phyloP scores from a whole-genome alignment of 495 filamentous ascomycete species.

The Podospora tetraspora region DNA sequence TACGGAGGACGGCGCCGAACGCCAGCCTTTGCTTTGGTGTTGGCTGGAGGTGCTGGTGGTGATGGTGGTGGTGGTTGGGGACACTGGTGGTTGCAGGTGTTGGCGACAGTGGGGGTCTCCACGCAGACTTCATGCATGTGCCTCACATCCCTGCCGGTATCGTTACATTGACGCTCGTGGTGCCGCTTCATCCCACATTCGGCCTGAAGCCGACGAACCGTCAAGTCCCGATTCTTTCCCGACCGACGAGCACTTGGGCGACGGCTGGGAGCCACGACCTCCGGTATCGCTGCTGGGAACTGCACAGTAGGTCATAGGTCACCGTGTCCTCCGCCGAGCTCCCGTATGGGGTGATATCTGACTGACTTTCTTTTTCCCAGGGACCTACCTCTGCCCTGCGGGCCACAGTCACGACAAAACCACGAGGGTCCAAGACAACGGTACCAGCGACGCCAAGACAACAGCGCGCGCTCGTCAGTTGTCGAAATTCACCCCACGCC shows the following conservation, averaged over 20 bases:
- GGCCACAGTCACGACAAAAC: not conserved
- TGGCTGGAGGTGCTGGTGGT: not conserved
- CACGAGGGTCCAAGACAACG: not conserved
- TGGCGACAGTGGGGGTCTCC: not conserved
- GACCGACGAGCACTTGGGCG: not conserved
- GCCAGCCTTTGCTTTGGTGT: not conserved
- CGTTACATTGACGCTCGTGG: not conserved
- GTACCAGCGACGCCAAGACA: not conserved
- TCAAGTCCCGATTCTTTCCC: not conserved
- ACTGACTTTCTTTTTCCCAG: not conserved
- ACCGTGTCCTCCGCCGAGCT: not conserved
- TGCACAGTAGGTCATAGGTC: not conserved
- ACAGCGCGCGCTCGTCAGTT: not conserved
- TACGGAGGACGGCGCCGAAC: not conserved
- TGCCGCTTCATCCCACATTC: not conserved
- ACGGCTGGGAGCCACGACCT: not conserved
- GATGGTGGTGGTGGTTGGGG: not conserved
- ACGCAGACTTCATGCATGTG: not conserved
- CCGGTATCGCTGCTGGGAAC: not conserved
- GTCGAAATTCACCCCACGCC: constrained; percentile 8
- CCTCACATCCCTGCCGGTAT: not conserved
- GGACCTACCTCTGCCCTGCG: not conserved
- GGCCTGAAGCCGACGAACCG: not conserved
- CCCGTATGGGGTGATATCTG: not conserved
- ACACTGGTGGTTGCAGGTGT: not conserved